Evolutionary conservation across 2,329 filamentous ascomycete species (phyloP), one percentile per base, ranked within the genome.

Genomic region (Sclerotinia glacialis): DNA sequence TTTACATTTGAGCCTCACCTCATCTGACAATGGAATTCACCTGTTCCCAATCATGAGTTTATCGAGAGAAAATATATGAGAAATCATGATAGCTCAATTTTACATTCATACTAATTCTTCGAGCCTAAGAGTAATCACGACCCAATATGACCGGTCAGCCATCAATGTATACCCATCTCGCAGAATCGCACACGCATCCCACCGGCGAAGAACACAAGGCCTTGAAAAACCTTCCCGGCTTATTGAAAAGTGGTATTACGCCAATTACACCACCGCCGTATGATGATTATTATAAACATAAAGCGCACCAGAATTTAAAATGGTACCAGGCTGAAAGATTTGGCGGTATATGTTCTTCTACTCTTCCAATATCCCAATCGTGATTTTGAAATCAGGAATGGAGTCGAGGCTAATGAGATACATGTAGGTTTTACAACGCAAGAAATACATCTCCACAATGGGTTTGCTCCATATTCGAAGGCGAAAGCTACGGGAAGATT

Each of bases 251-350:
- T 5, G 62, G 62, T 5, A 64, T 64, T 14, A 64, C 62, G 2
- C 62, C 62, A 4, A 34, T 64, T 5, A 64, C 52, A 6, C 62
- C 62, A 21, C 62, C 62, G 8, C 62, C 62, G 8, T 64, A 64
- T 9, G 50, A 46, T 2, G 58, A 46, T 16, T 46, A 47, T 16
- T 64, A 64, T 8, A 44, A 47, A 40, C 52, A 55, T 23, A 46
- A 64, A 64, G 49, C 50, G 4, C 62, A 56, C 14, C 21, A 47
- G n/a, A n/a, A 64, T 21, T 21, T 64, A 4, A 55, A 56, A 37
- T 44, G 42, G 42, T 64, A 64, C 21, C 62, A 64, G n/a, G 21
- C 28, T 21, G 21, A 34, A 21, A 55, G 62, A 64, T 64, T 64
- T 14, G 2, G 14, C 1, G 62, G 62, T 64, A 64, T 40, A 4